Evolutionary conservation across 2,329 filamentous ascomycete species (phyloP).

Genomic region (Colletotrichum sp.): DNA sequence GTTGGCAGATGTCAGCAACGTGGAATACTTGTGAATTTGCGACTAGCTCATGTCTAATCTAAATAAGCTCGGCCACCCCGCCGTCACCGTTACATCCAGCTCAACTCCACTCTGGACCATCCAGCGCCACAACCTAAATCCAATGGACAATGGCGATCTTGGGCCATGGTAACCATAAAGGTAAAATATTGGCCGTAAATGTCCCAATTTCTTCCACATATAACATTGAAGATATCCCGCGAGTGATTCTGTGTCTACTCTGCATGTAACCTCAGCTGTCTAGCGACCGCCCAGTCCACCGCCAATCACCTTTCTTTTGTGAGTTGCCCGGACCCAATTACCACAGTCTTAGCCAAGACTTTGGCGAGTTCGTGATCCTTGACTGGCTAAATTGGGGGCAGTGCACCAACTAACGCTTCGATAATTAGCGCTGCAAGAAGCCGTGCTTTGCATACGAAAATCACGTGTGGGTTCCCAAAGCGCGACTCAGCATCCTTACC

Average conservation of each 20-base stretch:
- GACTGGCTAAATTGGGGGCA: neutral
- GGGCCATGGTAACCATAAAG: neutral
- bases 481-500: neutral
- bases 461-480: conserved; percentile 7
- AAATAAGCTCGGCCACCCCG: neutral
- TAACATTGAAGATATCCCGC: neutral
- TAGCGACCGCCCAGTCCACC: neutral
- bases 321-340: neutral
- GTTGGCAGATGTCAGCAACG: neutral
- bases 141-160: neutral
- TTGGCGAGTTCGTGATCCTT: neutral
- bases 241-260: neutral
- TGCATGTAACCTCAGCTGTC: neutral
- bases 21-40: neutral
- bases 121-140: neutral
- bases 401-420: neutral
- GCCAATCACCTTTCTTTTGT: neutral
- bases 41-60: neutral
- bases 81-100: neutral
- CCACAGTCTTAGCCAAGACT: neutral
- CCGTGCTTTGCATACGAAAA: neutral
- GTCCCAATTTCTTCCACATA: neutral
- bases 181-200: neutral
- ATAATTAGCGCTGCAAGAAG: neutral
- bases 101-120: neutral